Conservation (phyloP, 331 rosid species). For the Quercus tomentella region DNA sequence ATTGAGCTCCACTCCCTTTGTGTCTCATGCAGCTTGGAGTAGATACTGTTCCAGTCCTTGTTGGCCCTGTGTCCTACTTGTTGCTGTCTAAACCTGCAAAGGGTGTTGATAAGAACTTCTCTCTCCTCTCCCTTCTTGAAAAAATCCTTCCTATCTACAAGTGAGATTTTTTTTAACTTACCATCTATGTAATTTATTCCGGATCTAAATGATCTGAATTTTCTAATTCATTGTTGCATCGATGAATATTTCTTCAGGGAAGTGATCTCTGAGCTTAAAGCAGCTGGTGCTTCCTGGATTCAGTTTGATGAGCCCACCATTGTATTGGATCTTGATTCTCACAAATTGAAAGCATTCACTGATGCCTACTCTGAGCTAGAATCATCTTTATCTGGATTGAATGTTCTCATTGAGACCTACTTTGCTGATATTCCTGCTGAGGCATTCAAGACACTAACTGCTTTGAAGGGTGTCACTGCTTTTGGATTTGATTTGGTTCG, state of each 20-base stretch:
- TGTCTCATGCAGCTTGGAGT: constrained; percentile 72
- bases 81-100: constrained; percentile 92
- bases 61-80: constrained; percentile 96
- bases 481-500: constrained; percentile 92
- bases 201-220: neutral
- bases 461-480: constrained; percentile 75
- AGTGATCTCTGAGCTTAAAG: constrained; percentile 88
- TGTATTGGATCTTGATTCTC: constrained; percentile 84
- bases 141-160: constrained; percentile 78
- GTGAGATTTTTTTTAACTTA: constrained; percentile 29
- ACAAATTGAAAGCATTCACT: constrained; percentile 72
- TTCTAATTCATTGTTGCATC: constrained; percentile 17
- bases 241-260: constrained; percentile 46
- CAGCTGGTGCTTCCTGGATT: constrained; percentile 92
- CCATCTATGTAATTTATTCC: neutral
- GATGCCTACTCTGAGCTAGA: constrained; percentile 73
- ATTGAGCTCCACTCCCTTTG: neutral
- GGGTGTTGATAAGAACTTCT: constrained; percentile 78
- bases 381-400: constrained; percentile 64
- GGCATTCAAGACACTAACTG: constrained; percentile 78
- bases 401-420: constrained; percentile 84
- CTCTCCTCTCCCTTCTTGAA: constrained; percentile 78
- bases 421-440: constrained; percentile 92
- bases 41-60: constrained; percentile 78
- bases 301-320: constrained; percentile 97